Percentiles rank a stretch among this genome's conserved stretches.
Evolutionary conservation across 2,329 filamentous ascomycete genomes (phyloP).

Genomic region (Kalaharituber pfeilii): DNA sequence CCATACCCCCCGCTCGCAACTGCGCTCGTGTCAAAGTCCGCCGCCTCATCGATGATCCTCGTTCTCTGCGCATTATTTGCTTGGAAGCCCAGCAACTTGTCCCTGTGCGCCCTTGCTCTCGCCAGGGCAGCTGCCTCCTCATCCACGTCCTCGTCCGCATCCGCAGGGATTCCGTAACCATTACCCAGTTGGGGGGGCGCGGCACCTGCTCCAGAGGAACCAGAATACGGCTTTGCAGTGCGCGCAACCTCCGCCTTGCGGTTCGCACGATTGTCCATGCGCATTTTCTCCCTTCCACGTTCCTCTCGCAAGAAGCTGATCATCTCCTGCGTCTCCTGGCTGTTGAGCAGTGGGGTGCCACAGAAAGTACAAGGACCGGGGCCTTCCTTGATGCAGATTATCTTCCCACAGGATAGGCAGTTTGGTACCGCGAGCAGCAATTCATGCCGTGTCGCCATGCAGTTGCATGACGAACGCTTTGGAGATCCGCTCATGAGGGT

Average conservation of each 20-base stretch:
- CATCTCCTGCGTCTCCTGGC: conserved; percentile 65
- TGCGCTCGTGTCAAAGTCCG: conserved; percentile 48
- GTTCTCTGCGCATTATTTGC: conserved; percentile 71
- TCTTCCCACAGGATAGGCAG: conserved; percentile 80
- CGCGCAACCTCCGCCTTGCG: conserved; percentile 44
- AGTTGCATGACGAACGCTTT: conserved; percentile 47
- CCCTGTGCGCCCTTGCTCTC: conserved; percentile 59
- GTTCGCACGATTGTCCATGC: conserved; percentile 55
- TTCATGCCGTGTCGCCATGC: conserved; percentile 73
- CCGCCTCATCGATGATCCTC: conserved; percentile 70
- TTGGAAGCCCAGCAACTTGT: conserved; percentile 66
- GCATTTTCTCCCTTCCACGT: conserved; percentile 72
- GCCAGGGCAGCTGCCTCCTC: conserved; percentile 22
- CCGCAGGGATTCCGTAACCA: conserved; percentile 21
- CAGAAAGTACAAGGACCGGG: conserved; percentile 90
- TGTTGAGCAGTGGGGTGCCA: conserved; percentile 51
- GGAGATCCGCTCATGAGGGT: conserved; percentile 42
- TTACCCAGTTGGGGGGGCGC: conserved; percentile 17
- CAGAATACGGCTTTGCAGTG: conserved; percentile 42
- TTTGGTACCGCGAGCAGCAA: conserved; percentile 84
- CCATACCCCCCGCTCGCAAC: conserved; percentile 25
- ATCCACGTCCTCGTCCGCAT: conserved; percentile 37
- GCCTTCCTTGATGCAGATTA: conserved; percentile 86
- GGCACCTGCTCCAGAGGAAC: conserved; percentile 28
- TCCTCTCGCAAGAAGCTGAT: conserved; percentile 69